phyloP scores from a whole-genome alignment of 352 stramenopile species.

The Globisporangium canariense region DNA sequence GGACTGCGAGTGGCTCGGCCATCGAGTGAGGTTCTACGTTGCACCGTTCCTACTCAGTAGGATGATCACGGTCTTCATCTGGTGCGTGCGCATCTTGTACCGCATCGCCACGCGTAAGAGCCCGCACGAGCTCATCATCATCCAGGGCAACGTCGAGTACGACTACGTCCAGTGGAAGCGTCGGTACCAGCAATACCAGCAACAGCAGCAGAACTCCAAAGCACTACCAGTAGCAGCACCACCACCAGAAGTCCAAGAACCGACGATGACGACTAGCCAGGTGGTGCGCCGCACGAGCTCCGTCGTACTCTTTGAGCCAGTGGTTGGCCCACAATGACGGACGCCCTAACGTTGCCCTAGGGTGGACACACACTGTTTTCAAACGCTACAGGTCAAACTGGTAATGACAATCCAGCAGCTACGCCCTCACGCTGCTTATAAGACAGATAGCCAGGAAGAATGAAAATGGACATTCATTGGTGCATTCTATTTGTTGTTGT shows the following conservation, averaged over 20 bases:
- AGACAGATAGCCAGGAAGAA: too few relatives aligned
- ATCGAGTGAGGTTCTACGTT: constrained; percentile 8
- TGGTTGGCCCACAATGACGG: not conserved
- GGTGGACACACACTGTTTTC: too few relatives aligned
- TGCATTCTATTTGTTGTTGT: not conserved
- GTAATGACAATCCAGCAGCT: too few relatives aligned
- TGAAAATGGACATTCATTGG: not conserved
- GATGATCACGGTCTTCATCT: constrained; percentile 15
- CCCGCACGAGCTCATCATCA: constrained; percentile 11
- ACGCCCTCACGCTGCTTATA: too few relatives aligned
- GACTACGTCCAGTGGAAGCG: constrained; percentile 9
- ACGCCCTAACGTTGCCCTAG: too few relatives aligned
- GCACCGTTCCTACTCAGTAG: constrained; percentile 15
- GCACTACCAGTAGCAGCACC: too few relatives aligned
- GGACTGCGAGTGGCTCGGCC: not conserved
- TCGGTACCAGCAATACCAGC: not conserved
- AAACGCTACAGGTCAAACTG: too few relatives aligned
- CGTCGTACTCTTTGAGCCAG: not conserved
- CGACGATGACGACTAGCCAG: not conserved
- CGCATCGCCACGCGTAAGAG: constrained; percentile 3
- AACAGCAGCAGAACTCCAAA: not conserved
- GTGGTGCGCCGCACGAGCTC: not conserved
- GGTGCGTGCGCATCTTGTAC: constrained; percentile 7
- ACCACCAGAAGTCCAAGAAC: not conserved
- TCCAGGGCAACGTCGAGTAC: constrained; percentile 11